Percentiles rank a stretch among this genome's conserved stretches.
Evolutionary conservation across 2,329 filamentous ascomycete species (phyloP).

Genomic region (Pseudogymnoascus verrucosus): DNA sequence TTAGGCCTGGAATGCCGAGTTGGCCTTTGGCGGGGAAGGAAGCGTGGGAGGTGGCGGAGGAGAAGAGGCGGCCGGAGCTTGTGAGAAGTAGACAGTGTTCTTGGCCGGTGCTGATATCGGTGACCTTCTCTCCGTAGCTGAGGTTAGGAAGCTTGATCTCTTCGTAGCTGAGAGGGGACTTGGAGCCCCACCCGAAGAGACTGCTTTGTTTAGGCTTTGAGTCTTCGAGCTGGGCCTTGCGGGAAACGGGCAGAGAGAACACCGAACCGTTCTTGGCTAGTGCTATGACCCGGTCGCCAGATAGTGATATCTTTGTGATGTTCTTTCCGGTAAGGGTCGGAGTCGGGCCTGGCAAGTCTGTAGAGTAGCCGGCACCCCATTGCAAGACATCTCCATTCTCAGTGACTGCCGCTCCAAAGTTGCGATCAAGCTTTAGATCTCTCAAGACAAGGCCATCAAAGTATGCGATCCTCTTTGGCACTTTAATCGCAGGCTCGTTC

Average conservation of each 20-base stretch:
- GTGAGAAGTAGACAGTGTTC: slow-evolving; percentile 86
- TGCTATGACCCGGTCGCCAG: slow-evolving; percentile 74
- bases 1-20: slow-evolving; percentile 75
- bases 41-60: slow-evolving; percentile 71
- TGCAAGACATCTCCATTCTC: slow-evolving; percentile 85
- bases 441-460: slow-evolving; percentile 80
- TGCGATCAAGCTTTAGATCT: slow-evolving; percentile 76
- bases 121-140: slow-evolving; percentile 62
- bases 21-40: slow-evolving; percentile 78
- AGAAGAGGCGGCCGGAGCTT: slow-evolving; percentile 76
- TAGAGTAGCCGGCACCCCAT: slow-evolving; percentile 76
- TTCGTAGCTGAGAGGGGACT: slow-evolving; percentile 60
- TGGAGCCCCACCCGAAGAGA: slow-evolving; percentile 64
- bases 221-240: slow-evolving; percentile 59
- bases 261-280: slow-evolving; percentile 67
- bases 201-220: slow-evolving; percentile 52
- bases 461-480: slow-evolving; percentile 66
- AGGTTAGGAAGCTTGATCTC: slow-evolving; percentile 58
- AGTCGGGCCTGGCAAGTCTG: slow-evolving; percentile 53
- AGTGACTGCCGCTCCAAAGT: slow-evolving; percentile 77
- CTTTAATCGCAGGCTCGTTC: slow-evolving; percentile 69
- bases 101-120: slow-evolving; percentile 66
- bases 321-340: slow-evolving; percentile 76
- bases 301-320: slow-evolving; percentile 66
- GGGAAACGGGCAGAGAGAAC: slow-evolving; percentile 75